Conservation (phyloP, 179 eudicot genomes). For the Sideroxylon spinosum region DNA sequence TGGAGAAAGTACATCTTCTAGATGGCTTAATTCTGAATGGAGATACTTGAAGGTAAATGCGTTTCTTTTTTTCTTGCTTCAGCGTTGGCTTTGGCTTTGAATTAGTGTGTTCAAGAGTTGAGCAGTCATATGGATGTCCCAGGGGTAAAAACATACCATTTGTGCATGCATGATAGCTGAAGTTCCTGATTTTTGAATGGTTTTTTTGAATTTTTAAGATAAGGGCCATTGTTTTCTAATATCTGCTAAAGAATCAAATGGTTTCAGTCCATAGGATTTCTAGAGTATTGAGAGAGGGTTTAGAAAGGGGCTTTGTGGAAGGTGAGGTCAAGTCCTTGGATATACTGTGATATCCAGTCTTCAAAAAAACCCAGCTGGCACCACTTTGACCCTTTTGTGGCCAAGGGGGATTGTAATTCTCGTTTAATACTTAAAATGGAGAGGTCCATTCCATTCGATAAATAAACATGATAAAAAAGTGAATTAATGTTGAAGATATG, state of each 20-base stretch:
- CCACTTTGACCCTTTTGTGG: background rate
- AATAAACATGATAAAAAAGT: too few relatives aligned
- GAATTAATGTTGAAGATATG: too few relatives aligned
- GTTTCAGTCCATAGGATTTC: background rate
- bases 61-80: background rate
- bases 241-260: background rate
- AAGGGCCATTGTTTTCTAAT: background rate
- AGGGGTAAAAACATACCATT: background rate
- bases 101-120: background rate
- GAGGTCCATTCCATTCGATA: too few relatives aligned
- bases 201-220: background rate
- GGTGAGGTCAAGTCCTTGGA: background rate
- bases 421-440: too few relatives aligned
- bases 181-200: background rate
- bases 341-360: background rate
- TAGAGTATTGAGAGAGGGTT: background rate
- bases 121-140: background rate
- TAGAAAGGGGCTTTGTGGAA: background rate
- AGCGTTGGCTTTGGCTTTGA: background rate
- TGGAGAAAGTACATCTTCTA: slow-evolving; percentile 50
- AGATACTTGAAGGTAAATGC: slow-evolving; percentile 71
- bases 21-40: slow-evolving; percentile 90
- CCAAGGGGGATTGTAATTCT: background rate
- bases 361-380: background rate
- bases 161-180: background rate